Evolutionary conservation across 805 yeast species (phyloP).

Genomic region (Cyberlindnera saturnus): DNA sequence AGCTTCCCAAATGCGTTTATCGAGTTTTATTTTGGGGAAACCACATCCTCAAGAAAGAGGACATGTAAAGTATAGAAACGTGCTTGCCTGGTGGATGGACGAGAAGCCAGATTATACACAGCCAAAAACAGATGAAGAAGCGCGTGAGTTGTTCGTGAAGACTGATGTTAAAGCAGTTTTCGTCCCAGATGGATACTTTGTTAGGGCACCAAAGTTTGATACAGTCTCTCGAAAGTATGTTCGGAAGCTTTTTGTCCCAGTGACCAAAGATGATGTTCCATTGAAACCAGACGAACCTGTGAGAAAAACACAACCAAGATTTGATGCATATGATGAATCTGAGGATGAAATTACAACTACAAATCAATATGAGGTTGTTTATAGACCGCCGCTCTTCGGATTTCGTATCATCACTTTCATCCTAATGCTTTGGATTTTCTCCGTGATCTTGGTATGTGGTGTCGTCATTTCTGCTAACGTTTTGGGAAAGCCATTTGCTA

Average conservation of each 20-base stretch:
- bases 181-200: slow-evolving; percentile 73
- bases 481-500: slow-evolving; percentile 24
- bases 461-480: slow-evolving; percentile 16
- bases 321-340: slow-evolving; percentile 36
- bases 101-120: slow-evolving; percentile 47
- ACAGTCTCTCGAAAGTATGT: slow-evolving; percentile 61
- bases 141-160: slow-evolving; percentile 36
- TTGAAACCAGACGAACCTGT: slow-evolving; percentile 24
- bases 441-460: slow-evolving; percentile 29
- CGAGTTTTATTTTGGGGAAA: slow-evolving; percentile 71
- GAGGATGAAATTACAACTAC: slow-evolving; percentile 35
- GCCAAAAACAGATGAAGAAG: slow-evolving; percentile 49
- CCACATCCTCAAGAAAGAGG: slow-evolving; percentile 70
- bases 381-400: slow-evolving; percentile 77
- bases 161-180: slow-evolving; percentile 46
- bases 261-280: slow-evolving; percentile 70
- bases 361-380: slow-evolving; percentile 63
- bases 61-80: slow-evolving; percentile 47
- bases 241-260: slow-evolving; percentile 69
- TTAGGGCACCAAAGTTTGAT: slow-evolving; percentile 85
- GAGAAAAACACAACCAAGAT: slow-evolving; percentile 25
- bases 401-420: slow-evolving; percentile 42
- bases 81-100: slow-evolving; percentile 35
- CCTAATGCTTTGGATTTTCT: slow-evolving; percentile 38
- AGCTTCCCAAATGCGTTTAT: slow-evolving; percentile 56